These are phyloP conservation scores for Hansenula sp. DNA, from an alignment of 1,139 yeast genomes.

Conservation along the genomic window DNA sequence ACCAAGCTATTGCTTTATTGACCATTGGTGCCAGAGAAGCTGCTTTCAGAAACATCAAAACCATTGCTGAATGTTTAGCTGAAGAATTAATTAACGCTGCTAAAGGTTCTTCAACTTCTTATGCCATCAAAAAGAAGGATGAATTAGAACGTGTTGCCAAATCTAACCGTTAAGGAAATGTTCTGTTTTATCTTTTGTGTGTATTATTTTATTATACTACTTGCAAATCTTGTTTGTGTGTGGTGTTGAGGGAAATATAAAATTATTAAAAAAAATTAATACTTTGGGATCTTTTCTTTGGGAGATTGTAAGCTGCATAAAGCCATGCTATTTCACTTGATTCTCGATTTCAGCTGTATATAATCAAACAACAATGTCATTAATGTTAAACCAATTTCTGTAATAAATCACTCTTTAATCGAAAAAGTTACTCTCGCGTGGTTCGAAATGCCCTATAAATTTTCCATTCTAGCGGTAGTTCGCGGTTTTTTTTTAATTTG, in stretches of 20 bases:
- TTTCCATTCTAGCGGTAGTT: not conserved
- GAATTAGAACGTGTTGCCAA: conserved; percentile 99
- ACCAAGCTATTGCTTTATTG: conserved; percentile 97
- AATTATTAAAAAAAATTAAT: not conserved
- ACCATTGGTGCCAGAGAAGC: conserved; percentile 99
- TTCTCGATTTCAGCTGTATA: too few relatives aligned
- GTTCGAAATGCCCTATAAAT: not conserved
- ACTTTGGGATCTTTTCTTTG: too few relatives aligned
- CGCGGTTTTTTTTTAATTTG: not conserved
- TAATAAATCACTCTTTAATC: not conserved
- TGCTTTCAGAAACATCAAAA: conserved; percentile 99
- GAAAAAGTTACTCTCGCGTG: not conserved
- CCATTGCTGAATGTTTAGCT: conserved; percentile 99
- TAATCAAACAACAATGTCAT: too few relatives aligned
- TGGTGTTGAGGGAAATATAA: conserved; percentile 2
- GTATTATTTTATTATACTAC: not conserved
- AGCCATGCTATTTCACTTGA: too few relatives aligned
- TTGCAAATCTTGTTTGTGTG: not conserved
- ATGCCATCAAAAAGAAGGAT: conserved; percentile 99
- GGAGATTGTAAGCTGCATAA: too few relatives aligned
- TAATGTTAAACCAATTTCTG: too few relatives aligned
- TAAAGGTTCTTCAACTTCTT: conserved; percentile 99
- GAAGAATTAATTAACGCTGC: conserved; percentile 99
- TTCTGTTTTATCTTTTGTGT: not conserved
- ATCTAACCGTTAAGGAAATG: conserved; percentile 88